Evolutionary conservation across 2,329 filamentous ascomycete species (phyloP), one percentile per base, ranked within the genome.

Genomic region (Hysterium pulicare): DNA sequence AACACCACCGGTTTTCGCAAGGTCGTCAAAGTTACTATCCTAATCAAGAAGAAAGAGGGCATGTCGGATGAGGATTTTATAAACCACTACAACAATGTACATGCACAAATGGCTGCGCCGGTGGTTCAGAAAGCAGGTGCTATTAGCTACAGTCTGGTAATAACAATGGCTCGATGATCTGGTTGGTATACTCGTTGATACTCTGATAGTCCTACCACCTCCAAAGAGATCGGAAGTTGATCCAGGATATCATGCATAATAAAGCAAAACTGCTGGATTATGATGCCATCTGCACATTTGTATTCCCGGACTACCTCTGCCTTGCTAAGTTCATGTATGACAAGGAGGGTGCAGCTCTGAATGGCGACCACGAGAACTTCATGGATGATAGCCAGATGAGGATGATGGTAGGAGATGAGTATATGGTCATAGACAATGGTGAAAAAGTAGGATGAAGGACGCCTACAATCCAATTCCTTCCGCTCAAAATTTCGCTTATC

Each of bases 211-310:
- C 70, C 10, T 73, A 73, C 46, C 71, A 71, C 47, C 57, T 73
- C 3, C 52, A 66, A 40, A 62, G 70, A 11, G 71, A 73, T 45
- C 63, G 67, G 21, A 70, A 66, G 38, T 68, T 69, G 38, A 64
- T 72, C 40, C 63, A 67, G 38, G 71, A 74, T 47, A 73, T 73
- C 51, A 55, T 73, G 50, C 68, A 69, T 42, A 70, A 71, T 16
- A 66, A 70, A 41, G 70, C 69, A 7, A 57, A 64, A 38, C 59
- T 73, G 45, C 50, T 71, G 37, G 64, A 70, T 38, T 73, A 71
- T 52, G 70, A 73, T 48, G 71, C 71, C 37, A 72, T 73, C 24
- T 73, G 71, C 58, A 72, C 69, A 9, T 73, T 73, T 52, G 69
- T 71, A 41, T 74, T 74, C 47, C 64, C 64, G 37, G 70, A 72